These are phyloP conservation scores for Pleurotus tuoliensis DNA, from an alignment of 768 basidiomycete species.

Conservation along the genomic window DNA sequence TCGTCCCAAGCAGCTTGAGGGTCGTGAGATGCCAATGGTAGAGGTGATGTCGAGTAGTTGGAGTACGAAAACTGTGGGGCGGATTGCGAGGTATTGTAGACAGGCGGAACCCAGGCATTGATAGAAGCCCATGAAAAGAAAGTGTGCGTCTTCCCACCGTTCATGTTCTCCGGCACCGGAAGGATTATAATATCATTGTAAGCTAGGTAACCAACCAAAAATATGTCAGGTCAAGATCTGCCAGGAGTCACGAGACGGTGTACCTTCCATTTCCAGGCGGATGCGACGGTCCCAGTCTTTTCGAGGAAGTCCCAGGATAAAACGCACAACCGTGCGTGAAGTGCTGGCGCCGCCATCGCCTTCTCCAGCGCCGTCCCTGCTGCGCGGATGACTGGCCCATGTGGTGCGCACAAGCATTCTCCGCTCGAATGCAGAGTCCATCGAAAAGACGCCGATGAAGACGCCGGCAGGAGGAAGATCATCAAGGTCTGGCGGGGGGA, in stretches of 20 bases:
- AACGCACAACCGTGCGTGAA: conserved; percentile 81
- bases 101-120: conserved; percentile 87
- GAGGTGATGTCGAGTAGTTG: conserved; percentile 50
- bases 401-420: conserved; percentile 84
- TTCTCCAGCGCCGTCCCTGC: conserved; percentile 65
- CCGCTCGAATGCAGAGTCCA: conserved; percentile 80
- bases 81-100: conserved; percentile 47
- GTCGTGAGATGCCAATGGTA: conserved; percentile 69
- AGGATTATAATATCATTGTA: conserved; percentile 86
- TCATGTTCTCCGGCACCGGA: conserved; percentile 92
- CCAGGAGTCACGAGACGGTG: conserved; percentile 25
- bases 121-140: conserved; percentile 93
- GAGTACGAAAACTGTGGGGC: conserved; percentile 63
- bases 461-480: conserved; percentile 78
- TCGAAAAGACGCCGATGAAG: conserved; percentile 87
- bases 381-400: conserved; percentile 82
- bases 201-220: conserved; percentile 34
- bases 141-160: conserved; percentile 85
- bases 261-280: conserved; percentile 87
- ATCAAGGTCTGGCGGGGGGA: conserved; percentile 75
- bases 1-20: conserved; percentile 56
- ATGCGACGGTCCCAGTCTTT: conserved; percentile 77
- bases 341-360: conserved; percentile 73
- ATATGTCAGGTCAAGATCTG: conserved; percentile 10
- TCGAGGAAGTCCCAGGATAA: conserved; percentile 83